A percentile compares a stretch with the other conserved stretches of the same genome.
These are phyloP conservation scores for Paramecium sexaurelia DNA, from an alignment of 73 alveolate genomes.

Conservation along the genomic window DNA sequence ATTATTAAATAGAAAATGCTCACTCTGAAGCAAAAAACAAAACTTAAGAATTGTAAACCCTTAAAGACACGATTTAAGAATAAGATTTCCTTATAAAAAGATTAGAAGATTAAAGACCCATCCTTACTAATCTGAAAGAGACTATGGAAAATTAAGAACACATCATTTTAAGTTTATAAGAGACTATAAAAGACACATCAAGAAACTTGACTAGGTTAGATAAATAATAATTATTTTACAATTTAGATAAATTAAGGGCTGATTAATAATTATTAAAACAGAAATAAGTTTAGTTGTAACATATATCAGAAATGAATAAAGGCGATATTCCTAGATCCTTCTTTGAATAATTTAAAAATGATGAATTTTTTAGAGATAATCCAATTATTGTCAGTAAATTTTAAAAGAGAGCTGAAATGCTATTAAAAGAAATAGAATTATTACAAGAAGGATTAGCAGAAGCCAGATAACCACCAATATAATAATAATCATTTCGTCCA, in stretches of 20 bases:
- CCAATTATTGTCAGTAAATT: slow-evolving; percentile 5
- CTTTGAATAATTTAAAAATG: slow-evolving; percentile 35
- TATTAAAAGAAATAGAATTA: background rate
- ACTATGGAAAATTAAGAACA: slow-evolving; percentile 80
- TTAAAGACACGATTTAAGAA: slow-evolving; percentile 78
- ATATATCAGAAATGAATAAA: background rate
- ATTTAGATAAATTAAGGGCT: slow-evolving; percentile 27
- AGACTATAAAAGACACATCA: slow-evolving; percentile 74
- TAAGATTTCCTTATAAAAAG: slow-evolving; percentile 78
- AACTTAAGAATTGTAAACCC: slow-evolving; percentile 72
- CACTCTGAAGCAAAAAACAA: slow-evolving; percentile 74
- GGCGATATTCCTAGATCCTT: slow-evolving; percentile 50
- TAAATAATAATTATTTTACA: background rate
- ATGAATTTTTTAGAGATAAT: slow-evolving; percentile 51
- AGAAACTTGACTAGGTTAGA: slow-evolving; percentile 39
- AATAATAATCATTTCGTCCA: background rate
- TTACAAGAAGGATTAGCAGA: slow-evolving; percentile 22
- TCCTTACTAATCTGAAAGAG: slow-evolving; percentile 74
- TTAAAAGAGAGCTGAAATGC: slow-evolving; percentile 39
- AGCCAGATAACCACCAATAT: background rate
- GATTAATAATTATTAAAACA: slow-evolving; percentile 25
- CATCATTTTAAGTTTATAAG: slow-evolving; percentile 74
- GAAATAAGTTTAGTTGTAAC: background rate
- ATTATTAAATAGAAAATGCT: slow-evolving; percentile 73
- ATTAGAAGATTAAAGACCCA: slow-evolving; percentile 81